These are phyloP conservation scores for Durusdinium trenchii DNA, from an alignment of 73 alveolate genomes.

Conservation along the genomic window DNA sequence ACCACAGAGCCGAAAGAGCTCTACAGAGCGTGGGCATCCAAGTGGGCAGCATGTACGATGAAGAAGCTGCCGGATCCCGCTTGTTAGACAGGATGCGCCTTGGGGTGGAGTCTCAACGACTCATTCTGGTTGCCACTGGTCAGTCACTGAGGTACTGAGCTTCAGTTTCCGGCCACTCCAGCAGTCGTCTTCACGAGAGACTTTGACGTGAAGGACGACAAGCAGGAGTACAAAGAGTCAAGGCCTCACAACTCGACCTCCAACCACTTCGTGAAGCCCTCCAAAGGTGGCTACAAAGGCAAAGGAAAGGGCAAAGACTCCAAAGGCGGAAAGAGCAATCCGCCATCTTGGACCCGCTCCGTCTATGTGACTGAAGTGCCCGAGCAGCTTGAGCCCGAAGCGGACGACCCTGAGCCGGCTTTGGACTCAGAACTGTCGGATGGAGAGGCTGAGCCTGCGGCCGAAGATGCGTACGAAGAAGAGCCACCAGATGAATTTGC, in stretches of 20 bases:
- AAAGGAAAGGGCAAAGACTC: neutral
- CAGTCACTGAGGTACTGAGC: neutral
- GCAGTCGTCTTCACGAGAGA: neutral
- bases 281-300: too few relatives aligned
- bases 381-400: neutral
- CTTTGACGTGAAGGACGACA: neutral
- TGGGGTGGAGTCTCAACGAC: neutral
- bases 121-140: neutral
- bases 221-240: neutral
- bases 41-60: neutral
- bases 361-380: neutral
- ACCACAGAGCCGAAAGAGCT: neutral
- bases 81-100: neutral
- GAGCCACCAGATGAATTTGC: neutral
- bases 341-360: neutral
- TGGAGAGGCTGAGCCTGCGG: neutral
- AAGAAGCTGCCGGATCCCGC: neutral
- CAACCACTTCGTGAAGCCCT: neutral
- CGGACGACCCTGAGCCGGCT: neutral
- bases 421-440: neutral
- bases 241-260: neutral
- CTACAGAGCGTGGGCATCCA: neutral
- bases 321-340: neutral
- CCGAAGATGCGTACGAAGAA: neutral
- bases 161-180: neutral